Percentiles rank a stretch among this genome's conserved stretches.
These are phyloP conservation scores for Penicillium manginii DNA, from an alignment of 495 filamentous ascomycete species.

Conservation along the genomic window DNA sequence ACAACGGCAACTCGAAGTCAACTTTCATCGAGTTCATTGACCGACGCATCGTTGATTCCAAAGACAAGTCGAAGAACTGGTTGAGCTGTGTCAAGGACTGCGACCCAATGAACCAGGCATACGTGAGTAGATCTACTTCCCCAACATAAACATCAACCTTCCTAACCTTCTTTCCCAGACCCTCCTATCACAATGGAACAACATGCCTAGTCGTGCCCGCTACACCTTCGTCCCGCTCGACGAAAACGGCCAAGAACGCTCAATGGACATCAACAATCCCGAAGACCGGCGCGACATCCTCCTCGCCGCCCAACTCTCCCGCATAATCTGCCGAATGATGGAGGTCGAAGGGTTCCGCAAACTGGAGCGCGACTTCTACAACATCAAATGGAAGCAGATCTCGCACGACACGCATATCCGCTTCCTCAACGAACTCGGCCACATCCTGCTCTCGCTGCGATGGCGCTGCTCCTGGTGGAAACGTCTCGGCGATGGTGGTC, in stretches of 20 bases:
- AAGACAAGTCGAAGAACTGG: slow-evolving; percentile 55
- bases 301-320: slow-evolving; percentile 50
- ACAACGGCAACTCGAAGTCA: slow-evolving; percentile 50
- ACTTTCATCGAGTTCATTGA: slow-evolving; percentile 53
- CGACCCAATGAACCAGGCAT: slow-evolving; percentile 48
- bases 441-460: slow-evolving; percentile 51
- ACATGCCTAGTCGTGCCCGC: slow-evolving; percentile 55
- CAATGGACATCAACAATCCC: slow-evolving; percentile 46
- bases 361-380: slow-evolving; percentile 54
- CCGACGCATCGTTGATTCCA: slow-evolving; percentile 51
- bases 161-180: slow-evolving; percentile 28
- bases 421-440: slow-evolving; percentile 48
- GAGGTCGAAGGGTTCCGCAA: slow-evolving; percentile 56
- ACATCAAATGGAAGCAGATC: slow-evolving; percentile 56
- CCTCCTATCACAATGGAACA: slow-evolving; percentile 53
- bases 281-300: slow-evolving; percentile 49
- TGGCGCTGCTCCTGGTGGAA: slow-evolving; percentile 58
- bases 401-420: slow-evolving; percentile 47
- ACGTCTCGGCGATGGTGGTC: slow-evolving; percentile 48
- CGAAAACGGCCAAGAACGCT: slow-evolving; percentile 34
- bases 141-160: too few relatives aligned
- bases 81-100: slow-evolving; percentile 50
- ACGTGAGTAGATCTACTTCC: slow-evolving; percentile 34
- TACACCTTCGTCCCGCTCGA: slow-evolving; percentile 49
- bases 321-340: slow-evolving; percentile 54